Evolutionary conservation across 257 asterid species (phyloP), one percentile per base, ranked within the genome.

Genomic region (Handroanthus guayacan): DNA sequence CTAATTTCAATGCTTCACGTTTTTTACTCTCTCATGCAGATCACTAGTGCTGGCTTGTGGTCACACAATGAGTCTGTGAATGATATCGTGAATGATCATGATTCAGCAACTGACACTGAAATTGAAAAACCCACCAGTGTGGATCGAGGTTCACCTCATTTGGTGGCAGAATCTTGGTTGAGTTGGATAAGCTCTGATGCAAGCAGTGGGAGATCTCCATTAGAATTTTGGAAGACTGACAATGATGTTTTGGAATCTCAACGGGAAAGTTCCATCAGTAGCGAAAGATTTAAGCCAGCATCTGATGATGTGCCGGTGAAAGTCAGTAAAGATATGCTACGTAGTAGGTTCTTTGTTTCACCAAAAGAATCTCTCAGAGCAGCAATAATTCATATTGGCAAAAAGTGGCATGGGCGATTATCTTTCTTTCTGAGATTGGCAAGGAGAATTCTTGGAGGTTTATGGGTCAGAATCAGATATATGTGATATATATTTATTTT

Each of bases 371-470:
- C 97, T 68, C 89, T 95, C 17, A 92, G 89, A 82, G 92, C 93
- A 63, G 97, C 94, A 25, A 83, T 95, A 48, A 48, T 85, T 74
- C 92, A 69, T 79, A 80, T 91, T 68, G 94, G 90, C 64, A 88
- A 83, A 83, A 95, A 85, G 90, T 95, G 98, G 99, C 91, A 88
- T 73, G 90, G 97, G 58, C 98, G 99, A 62, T 60, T 91, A 80
- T 89, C 94, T 67, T 86, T 87, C 81, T 70, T 87, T 80, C 85
- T 92, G 85, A 86, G 95, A 85, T 78, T 91, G 73, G 81, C 89
- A 11, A 92, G 84, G 85, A 88, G 91, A 62, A 81, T 89, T 78
- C 94, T 95, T 77, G 94, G 95, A 81, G 97, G 92, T 76, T 83
- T 95, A 80, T 93, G 99, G 99, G 99, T 95, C 78, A 88, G 98